phyloP scores from a whole-genome alignment of 352 stramenopile species.

The Phytophthora rubi region DNA sequence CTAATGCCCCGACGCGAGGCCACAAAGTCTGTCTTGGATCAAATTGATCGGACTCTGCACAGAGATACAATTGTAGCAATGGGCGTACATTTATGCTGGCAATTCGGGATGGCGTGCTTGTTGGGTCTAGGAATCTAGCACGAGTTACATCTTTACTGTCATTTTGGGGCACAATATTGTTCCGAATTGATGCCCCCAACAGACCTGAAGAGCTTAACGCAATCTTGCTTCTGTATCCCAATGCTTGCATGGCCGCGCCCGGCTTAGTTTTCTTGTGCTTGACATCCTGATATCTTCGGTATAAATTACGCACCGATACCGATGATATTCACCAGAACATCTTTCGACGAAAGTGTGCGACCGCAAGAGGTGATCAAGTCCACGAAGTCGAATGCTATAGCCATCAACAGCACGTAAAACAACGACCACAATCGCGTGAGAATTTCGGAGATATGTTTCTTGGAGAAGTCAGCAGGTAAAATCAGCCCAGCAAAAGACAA shows the following conservation, averaged over 20 bases:
- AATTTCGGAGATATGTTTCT: conserved; percentile 11
- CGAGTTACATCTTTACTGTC: neutral
- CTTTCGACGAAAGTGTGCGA: conserved; percentile 10
- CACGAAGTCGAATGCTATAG: conserved; percentile 1
- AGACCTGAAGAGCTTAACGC: neutral
- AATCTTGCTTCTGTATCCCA: conserved; percentile 3
- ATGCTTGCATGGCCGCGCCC: neutral
- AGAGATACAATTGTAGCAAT: neutral
- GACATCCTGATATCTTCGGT: conserved; percentile 4
- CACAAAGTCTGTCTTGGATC: neutral
- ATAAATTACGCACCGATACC: conserved; percentile 12
- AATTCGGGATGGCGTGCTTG: neutral
- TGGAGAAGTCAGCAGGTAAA: conserved; percentile 3
- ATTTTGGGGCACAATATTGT: neutral
- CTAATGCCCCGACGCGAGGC: neutral
- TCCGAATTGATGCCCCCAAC: neutral
- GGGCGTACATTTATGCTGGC: neutral
- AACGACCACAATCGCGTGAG: neutral
- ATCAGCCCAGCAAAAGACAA: conserved; percentile 8
- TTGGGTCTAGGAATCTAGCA: neutral
- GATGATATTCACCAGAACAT: conserved; percentile 15
- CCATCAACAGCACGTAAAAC: conserved; percentile 9
- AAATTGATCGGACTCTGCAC: neutral
- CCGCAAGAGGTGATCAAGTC: neutral
- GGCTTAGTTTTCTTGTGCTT: neutral